Evolutionary conservation across 1,139 yeast species (phyloP).

Genomic region (Kazachstania sp.): DNA sequence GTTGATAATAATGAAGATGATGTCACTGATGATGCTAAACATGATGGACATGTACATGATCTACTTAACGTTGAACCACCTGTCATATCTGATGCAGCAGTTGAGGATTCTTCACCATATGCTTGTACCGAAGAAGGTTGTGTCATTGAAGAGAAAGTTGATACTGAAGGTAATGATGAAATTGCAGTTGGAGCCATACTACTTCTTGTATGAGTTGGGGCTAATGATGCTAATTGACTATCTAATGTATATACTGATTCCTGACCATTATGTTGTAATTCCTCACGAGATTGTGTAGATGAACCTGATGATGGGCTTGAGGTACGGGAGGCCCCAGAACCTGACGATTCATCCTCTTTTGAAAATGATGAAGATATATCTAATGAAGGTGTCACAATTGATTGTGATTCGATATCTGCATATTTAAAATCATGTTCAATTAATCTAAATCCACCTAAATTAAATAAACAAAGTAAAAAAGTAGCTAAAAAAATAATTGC

Average conservation of each 20-base stretch:
- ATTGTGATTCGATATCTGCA: conserved; percentile 21
- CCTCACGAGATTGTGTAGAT: neutral
- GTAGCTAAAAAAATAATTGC: conserved; percentile 70
- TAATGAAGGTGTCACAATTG: neutral
- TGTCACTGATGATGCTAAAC: neutral
- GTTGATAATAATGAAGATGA: neutral
- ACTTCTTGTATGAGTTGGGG: conserved; percentile 3
- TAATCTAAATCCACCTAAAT: conserved; percentile 65
- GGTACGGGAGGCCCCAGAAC: too few species aligned
- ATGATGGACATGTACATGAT: neutral
- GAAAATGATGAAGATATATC: too few species aligned
- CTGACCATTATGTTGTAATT: neutral
- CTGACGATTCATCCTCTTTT: neutral
- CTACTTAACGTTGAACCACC: neutral
- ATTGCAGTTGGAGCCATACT: neutral
- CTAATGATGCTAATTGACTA: neutral
- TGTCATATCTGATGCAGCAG: too few species aligned
- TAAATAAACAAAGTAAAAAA: conserved; percentile 64
- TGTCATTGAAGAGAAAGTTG: neutral
- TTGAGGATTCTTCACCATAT: neutral
- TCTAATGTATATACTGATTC: neutral
- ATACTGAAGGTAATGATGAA: conserved; percentile 1
- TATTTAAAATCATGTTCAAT: conserved; percentile 58
- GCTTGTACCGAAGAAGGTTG: neutral
- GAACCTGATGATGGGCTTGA: too few species aligned